These are phyloP conservation scores for Bauhinia variegata DNA, from an alignment of 306 rosid species.

Conservation along the genomic window DNA sequence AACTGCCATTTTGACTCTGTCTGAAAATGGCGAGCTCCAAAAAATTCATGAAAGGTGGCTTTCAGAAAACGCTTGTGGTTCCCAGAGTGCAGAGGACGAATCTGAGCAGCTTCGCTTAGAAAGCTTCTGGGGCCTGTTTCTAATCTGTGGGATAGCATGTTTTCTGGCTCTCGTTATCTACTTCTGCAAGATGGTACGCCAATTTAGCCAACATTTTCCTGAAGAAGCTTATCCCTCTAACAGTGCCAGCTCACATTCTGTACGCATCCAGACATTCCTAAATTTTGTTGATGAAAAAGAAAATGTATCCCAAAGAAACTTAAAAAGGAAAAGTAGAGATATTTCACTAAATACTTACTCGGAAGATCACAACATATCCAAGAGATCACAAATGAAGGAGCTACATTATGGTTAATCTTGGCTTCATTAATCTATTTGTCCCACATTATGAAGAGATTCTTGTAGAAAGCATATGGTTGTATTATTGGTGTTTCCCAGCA, in stretches of 20 bases:
- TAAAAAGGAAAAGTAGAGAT: conserved; percentile 49
- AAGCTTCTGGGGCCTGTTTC: conserved; percentile 77
- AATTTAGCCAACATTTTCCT: conserved; percentile 44
- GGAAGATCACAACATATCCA: conserved; percentile 23
- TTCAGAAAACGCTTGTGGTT: conserved; percentile 54
- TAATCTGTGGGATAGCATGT: conserved; percentile 65
- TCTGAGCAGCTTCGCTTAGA: conserved; percentile 64
- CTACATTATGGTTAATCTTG: neutral
- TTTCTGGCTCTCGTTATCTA: conserved; percentile 62
- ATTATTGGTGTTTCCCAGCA: too few relatives aligned
- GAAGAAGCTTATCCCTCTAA: conserved; percentile 31
- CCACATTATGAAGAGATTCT: neutral
- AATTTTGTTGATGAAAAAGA: conserved; percentile 65
- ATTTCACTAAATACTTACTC: conserved; percentile 5
- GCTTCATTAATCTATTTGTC: neutral
- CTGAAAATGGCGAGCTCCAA: conserved; percentile 71
- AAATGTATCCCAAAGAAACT: conserved; percentile 32
- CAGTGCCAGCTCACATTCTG: conserved; percentile 37
- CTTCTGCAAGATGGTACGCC: conserved; percentile 49
- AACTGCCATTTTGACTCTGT: conserved; percentile 66
- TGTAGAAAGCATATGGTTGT: neutral
- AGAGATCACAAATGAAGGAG: conserved; percentile 28
- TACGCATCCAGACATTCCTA: conserved; percentile 63
- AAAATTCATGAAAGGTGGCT: conserved; percentile 85
- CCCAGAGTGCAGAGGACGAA: conserved; percentile 45